Percentiles rank a stretch among this genome's conserved stretches.
Evolutionary conservation across 129 eudicot genomes (phyloP).

Genomic region (Chrysanthemum makinoi): DNA sequence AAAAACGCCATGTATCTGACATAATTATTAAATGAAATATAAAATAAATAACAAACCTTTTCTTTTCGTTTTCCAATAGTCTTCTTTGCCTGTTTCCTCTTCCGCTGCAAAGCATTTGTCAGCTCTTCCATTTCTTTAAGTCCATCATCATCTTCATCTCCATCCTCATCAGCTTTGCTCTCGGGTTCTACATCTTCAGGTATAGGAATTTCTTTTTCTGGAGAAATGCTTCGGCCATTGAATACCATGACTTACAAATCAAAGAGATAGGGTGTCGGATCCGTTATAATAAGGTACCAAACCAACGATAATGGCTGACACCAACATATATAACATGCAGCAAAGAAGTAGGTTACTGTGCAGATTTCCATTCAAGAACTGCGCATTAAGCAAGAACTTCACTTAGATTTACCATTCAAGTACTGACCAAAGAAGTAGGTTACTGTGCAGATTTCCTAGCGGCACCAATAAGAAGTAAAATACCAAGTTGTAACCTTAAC

Average conservation of each 20-base stretch:
- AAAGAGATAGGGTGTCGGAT: slow-evolving; percentile 96
- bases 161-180: slow-evolving; percentile 35
- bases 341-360: too few relatives aligned
- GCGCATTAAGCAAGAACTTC: too few relatives aligned
- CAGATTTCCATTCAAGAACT: too few relatives aligned
- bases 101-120: slow-evolving; percentile 67
- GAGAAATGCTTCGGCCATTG: slow-evolving; percentile 90
- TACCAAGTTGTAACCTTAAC: too few relatives aligned
- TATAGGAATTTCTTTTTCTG: slow-evolving; percentile 40
- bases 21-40: background rate
- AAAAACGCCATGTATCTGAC: background rate
- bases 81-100: slow-evolving; percentile 73
- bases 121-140: slow-evolving; percentile 81
- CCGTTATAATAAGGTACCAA: too few relatives aligned
- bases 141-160: slow-evolving; percentile 50
- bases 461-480: too few relatives aligned
- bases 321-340: too few relatives aligned
- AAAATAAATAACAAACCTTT: slow-evolving; percentile 42
- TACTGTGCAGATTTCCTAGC: too few relatives aligned
- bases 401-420: too few relatives aligned
- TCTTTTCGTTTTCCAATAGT: slow-evolving; percentile 59
- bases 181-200: slow-evolving; percentile 33
- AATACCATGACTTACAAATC: slow-evolving; percentile 76
- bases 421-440: too few relatives aligned
- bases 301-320: too few relatives aligned